These are phyloP conservation scores for Fusarium graminum DNA, from an alignment of 2,329 filamentous ascomycete species.

Conservation along the genomic window DNA sequence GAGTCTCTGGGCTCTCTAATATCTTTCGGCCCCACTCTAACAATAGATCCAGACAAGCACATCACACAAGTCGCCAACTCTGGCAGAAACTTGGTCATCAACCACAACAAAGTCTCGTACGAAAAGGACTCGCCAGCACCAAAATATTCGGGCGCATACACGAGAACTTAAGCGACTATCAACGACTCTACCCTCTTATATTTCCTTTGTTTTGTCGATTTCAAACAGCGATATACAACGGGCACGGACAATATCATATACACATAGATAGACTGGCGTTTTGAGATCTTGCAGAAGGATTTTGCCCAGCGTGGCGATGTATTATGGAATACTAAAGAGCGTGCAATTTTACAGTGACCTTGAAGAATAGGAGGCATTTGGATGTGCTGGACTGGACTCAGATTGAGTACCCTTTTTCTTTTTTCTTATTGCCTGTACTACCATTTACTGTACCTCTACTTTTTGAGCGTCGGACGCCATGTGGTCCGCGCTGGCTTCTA, in stretches of 20 bases:
- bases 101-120: slow-evolving; percentile 50
- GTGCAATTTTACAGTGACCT: slow-evolving; percentile 18
- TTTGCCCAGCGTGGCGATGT: slow-evolving; percentile 34
- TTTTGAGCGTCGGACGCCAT: slow-evolving; percentile 19
- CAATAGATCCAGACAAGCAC: slow-evolving; percentile 44
- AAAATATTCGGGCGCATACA: slow-evolving; percentile 45
- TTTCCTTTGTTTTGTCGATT: slow-evolving; percentile 19
- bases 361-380: slow-evolving; percentile 24
- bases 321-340: slow-evolving; percentile 36
- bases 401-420: slow-evolving; percentile 14
- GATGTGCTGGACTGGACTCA: slow-evolving; percentile 19
- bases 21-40: slow-evolving; percentile 39
- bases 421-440: slow-evolving; percentile 7
- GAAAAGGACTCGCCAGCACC: slow-evolving; percentile 52
- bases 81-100: slow-evolving; percentile 50
- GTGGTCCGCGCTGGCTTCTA: slow-evolving; percentile 29
- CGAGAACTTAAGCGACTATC: slow-evolving; percentile 7
- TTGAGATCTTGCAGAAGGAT: slow-evolving; percentile 28
- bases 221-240: slow-evolving; percentile 36
- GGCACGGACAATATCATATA: slow-evolving; percentile 37
- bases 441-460: slow-evolving; percentile 32
- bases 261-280: slow-evolving; percentile 38
- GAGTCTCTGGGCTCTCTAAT: slow-evolving; percentile 18
- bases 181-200: not conserved
- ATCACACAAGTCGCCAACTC: slow-evolving; percentile 43